Evolutionary conservation across 164 flowering plant genomes (phyloP).

Genomic region (Vitis labrusca): DNA sequence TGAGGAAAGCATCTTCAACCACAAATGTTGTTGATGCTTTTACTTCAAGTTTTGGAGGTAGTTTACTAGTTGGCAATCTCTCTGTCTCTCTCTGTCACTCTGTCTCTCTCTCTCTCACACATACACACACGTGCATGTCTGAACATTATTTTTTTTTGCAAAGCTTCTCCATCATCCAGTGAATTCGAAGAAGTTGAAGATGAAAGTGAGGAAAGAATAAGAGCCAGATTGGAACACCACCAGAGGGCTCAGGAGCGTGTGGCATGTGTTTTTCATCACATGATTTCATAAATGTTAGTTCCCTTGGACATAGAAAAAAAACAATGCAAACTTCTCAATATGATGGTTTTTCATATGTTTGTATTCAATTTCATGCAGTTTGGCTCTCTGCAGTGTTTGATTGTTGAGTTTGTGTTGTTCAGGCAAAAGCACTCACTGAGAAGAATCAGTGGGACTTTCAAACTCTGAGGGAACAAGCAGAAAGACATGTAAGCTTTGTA

Average conservation of each 20-base stretch:
- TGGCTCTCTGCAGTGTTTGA: not conserved
- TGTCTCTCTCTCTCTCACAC: too few relatives aligned
- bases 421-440: slow-evolving; percentile 87
- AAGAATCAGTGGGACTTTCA: slow-evolving; percentile 86
- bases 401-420: slow-evolving; percentile 10
- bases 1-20: slow-evolving; percentile 76
- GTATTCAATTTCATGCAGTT: not conserved
- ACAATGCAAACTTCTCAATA: too few relatives aligned
- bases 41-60: slow-evolving; percentile 89
- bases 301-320: not conserved
- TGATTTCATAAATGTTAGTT: not conserved
- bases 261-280: slow-evolving; percentile 39
- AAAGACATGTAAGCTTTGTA: slow-evolving; percentile 67
- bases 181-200: slow-evolving; percentile 79
- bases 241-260: slow-evolving; percentile 75
- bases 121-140: not conserved
- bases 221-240: slow-evolving; percentile 70
- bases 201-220: slow-evolving; percentile 84
- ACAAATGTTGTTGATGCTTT: slow-evolving; percentile 86
- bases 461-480: slow-evolving; percentile 77
- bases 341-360: not conserved
- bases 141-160: slow-evolving; percentile 1
- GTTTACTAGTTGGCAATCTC: not conserved
- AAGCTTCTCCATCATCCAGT: slow-evolving; percentile 54
- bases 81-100: too few relatives aligned